Percentiles rank a stretch among this genome's conserved stretches.
phyloP scores from a whole-genome alignment of 768 basidiomycete genomes.

The Asterophora lycoperdoides region DNA sequence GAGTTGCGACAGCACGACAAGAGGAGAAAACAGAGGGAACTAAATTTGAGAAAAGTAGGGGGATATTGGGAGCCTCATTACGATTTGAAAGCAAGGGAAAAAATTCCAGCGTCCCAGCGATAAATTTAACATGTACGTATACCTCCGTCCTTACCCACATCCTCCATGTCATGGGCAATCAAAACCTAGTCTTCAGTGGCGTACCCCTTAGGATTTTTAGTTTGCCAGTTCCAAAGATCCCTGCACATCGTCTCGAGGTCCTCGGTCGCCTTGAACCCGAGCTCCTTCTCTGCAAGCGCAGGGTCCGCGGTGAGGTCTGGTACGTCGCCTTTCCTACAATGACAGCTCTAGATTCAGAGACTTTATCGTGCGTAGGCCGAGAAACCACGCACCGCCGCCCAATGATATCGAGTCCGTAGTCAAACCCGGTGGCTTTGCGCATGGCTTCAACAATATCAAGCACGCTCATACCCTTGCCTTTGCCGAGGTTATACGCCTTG shows the following conservation, averaged over 20 bases:
- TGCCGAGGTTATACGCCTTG: slow-evolving; percentile 97
- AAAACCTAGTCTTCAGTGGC: slow-evolving; percentile 18
- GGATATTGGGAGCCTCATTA: no score
- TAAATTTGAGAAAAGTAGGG: background rate
- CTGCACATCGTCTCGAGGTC: slow-evolving; percentile 90
- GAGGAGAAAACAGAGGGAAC: background rate
- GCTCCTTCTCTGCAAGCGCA: slow-evolving; percentile 82
- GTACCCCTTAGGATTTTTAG: slow-evolving; percentile 84
- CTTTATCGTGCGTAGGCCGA: background rate
- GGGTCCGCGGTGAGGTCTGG: slow-evolving; percentile 97
- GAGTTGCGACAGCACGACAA: background rate
- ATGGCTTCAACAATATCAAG: slow-evolving; percentile 94
- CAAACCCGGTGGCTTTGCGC: slow-evolving; percentile 83
- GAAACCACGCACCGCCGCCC: slow-evolving; percentile 69
- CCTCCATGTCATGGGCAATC: no score
- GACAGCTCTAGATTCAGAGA: background rate
- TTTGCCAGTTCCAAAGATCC: slow-evolving; percentile 99
- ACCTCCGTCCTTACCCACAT: no score
- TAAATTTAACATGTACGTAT: no score
- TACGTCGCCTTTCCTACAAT: slow-evolving; percentile 82
- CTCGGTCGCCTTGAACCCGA: slow-evolving; percentile 83
- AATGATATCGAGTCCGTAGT: slow-evolving; percentile 86
- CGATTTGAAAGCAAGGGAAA: no score
- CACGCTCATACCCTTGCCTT: slow-evolving; percentile 88
- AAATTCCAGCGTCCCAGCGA: background rate